phyloP scores from a whole-genome alignment of 169 alveolate species.

The Toxoplasma gondii region DNA sequence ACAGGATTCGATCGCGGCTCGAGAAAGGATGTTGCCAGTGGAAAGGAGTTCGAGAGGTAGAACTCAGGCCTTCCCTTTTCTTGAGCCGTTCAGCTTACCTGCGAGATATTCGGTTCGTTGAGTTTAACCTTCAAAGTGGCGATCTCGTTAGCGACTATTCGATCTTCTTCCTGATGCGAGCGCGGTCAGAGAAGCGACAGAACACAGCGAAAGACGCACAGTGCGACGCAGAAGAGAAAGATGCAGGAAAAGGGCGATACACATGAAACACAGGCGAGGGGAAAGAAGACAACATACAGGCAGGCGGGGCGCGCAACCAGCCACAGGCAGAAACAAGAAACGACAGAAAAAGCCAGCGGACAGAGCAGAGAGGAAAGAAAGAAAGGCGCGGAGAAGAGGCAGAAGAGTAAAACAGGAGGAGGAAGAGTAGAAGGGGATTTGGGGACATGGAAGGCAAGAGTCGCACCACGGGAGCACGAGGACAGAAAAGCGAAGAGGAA shows the following conservation, averaged over 20 bases:
- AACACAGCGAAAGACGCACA: not conserved
- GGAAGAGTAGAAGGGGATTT: not conserved
- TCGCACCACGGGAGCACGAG: not conserved
- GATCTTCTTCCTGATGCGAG: constrained; percentile 88
- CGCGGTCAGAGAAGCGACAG: not conserved
- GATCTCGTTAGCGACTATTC: constrained; percentile 88
- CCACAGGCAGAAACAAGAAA: not conserved
- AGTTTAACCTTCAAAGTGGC: constrained; percentile 81
- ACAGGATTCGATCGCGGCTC: no score
- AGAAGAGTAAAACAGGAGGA: not conserved
- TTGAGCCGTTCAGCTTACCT: constrained; percentile 15
- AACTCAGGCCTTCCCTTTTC: no score
- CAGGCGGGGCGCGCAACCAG: not conserved
- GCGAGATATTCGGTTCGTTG: constrained; percentile 79
- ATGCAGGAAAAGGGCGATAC: not conserved
- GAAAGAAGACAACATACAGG: not conserved
- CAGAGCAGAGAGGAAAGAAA: not conserved
- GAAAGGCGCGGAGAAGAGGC: not conserved
- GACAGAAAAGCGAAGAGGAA: not conserved
- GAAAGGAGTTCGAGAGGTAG: no score
- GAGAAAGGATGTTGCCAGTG: no score
- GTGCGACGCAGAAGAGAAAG: not conserved
- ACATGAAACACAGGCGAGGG: not conserved
- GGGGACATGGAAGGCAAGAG: not conserved
- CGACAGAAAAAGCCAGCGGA: no score